phyloP scores from a whole-genome alignment of 768 basidiomycete genomes.

The Kondoa malvinella region DNA sequence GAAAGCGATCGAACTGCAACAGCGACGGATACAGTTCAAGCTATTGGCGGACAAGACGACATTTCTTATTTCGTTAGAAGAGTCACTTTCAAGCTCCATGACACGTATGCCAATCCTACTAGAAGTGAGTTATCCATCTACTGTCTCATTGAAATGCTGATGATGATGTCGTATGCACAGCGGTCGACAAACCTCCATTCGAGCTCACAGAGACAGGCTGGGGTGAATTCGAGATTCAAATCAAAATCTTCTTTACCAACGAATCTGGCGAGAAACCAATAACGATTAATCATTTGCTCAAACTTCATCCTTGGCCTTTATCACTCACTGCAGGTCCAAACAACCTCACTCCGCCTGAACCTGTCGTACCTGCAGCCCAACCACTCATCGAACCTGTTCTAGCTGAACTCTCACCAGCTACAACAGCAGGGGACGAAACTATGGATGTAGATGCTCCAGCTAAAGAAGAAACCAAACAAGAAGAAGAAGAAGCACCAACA shows the following conservation, averaged over 20 bases:
- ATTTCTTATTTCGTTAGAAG: conserved; percentile 73
- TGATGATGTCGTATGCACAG: conserved; percentile 34
- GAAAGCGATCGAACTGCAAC: conserved; percentile 8
- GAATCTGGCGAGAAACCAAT: conserved; percentile 86
- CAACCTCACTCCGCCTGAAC: conserved; percentile 16
- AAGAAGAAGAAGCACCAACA: neutral
- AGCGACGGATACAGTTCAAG: conserved; percentile 7
- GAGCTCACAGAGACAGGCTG: conserved; percentile 95
- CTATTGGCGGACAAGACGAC: conserved; percentile 27
- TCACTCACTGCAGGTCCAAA: conserved; percentile 15
- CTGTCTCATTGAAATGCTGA: neutral
- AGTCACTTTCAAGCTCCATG: conserved; percentile 93
- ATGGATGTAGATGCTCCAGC: neutral
- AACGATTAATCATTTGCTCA: conserved; percentile 76
- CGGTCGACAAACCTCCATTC: conserved; percentile 80
- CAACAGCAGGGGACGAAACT: conserved; percentile 33
- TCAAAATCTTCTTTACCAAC: conserved; percentile 69
- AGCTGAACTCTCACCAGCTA: conserved; percentile 11
- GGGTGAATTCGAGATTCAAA: conserved; percentile 96
- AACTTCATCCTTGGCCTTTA: conserved; percentile 66
- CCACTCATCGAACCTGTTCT: conserved; percentile 5
- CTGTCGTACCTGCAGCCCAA: conserved; percentile 11
- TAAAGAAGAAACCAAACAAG: neutral
- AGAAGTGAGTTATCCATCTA: conserved; percentile 42
- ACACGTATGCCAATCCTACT: conserved; percentile 79